Conservation (phyloP, 2,329 filamentous ascomycete genomes). For the Pestalotiopsis sp. region DNA sequence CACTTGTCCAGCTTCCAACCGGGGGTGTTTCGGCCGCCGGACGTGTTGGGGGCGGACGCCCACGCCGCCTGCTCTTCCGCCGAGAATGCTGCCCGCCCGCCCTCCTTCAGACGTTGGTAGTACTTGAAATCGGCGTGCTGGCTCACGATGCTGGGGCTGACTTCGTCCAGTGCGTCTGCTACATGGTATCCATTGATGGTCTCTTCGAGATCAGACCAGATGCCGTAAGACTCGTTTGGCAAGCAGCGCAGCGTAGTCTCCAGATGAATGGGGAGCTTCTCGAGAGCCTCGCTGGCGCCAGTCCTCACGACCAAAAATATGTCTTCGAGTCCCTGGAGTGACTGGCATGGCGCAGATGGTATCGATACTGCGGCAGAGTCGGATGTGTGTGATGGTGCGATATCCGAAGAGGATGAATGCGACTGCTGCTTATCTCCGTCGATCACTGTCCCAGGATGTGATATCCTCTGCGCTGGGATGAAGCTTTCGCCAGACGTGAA, state of each 20-base stretch:
- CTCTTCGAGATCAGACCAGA: slow-evolving; percentile 62
- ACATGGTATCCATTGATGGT: slow-evolving; percentile 52
- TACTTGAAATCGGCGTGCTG: slow-evolving; percentile 51
- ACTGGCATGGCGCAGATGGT: background rate
- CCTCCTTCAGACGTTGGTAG: slow-evolving; percentile 48
- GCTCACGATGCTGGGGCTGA: slow-evolving; percentile 39
- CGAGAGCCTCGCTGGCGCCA: slow-evolving; percentile 58
- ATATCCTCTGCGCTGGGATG: background rate
- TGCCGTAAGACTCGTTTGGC: slow-evolving; percentile 51
- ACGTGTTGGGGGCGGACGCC: slow-evolving; percentile 27
- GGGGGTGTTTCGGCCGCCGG: slow-evolving; percentile 19
- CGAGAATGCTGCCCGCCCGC: slow-evolving; percentile 43
- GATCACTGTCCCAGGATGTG: background rate
- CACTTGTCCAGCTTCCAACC: slow-evolving; percentile 58
- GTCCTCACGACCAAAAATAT: slow-evolving; percentile 61
- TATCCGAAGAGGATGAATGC: background rate
- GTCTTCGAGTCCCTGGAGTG: slow-evolving; percentile 46
- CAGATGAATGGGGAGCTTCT: slow-evolving; percentile 58
- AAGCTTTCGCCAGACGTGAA: background rate
- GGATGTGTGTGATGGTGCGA: background rate
- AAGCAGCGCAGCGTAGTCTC: slow-evolving; percentile 57
- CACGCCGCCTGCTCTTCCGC: slow-evolving; percentile 30
- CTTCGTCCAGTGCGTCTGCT: slow-evolving; percentile 50
- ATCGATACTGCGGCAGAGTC: background rate
- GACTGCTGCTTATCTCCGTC: background rate